Conservation (phyloP, 352 stramenopile species). For the Globisporangium cylindrosporum region DNA sequence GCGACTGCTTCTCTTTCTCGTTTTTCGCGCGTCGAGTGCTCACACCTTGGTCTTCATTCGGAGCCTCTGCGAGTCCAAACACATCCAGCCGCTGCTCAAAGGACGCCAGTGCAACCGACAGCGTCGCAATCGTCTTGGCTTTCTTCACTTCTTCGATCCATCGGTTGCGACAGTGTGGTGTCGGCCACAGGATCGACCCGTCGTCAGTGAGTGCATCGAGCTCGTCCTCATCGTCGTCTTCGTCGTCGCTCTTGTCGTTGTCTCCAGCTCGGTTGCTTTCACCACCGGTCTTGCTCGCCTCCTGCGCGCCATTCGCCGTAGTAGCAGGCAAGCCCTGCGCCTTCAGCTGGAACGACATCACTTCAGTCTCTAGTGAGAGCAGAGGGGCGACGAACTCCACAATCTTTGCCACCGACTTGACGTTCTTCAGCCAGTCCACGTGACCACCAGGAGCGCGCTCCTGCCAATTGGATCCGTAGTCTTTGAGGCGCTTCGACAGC, state of each 20-base stretch:
- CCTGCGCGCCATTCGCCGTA: neutral
- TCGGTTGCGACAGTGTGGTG: slow-evolving; percentile 57
- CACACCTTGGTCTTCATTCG: slow-evolving; percentile 28
- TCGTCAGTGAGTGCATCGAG: slow-evolving; percentile 59
- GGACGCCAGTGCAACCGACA: slow-evolving; percentile 57
- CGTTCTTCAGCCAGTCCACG: slow-evolving; percentile 44
- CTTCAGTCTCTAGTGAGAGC: slow-evolving; percentile 61
- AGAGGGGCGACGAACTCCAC: slow-evolving; percentile 39
- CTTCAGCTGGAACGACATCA: slow-evolving; percentile 51
- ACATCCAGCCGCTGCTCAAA: slow-evolving; percentile 73
- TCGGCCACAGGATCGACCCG: slow-evolving; percentile 66
- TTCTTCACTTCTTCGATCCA: slow-evolving; percentile 69
- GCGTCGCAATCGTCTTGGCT: slow-evolving; percentile 40
- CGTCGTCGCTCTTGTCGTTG: slow-evolving; percentile 65
- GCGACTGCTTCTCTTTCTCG: slow-evolving; percentile 67
- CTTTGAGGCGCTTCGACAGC: slow-evolving; percentile 60
- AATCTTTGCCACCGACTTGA: slow-evolving; percentile 35
- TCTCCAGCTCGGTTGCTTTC: slow-evolving; percentile 10
- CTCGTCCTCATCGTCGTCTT: slow-evolving; percentile 80
- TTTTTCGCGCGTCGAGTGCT: slow-evolving; percentile 58
- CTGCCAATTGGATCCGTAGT: slow-evolving; percentile 58
- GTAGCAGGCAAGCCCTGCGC: slow-evolving; percentile 16
- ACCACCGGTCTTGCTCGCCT: neutral
- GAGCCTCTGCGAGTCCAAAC: slow-evolving; percentile 56
- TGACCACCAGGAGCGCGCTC: slow-evolving; percentile 39